Base-by-base conservation (phyloP, 176 grass and related monocot genomes). In the Leersia perrieri region DNA sequence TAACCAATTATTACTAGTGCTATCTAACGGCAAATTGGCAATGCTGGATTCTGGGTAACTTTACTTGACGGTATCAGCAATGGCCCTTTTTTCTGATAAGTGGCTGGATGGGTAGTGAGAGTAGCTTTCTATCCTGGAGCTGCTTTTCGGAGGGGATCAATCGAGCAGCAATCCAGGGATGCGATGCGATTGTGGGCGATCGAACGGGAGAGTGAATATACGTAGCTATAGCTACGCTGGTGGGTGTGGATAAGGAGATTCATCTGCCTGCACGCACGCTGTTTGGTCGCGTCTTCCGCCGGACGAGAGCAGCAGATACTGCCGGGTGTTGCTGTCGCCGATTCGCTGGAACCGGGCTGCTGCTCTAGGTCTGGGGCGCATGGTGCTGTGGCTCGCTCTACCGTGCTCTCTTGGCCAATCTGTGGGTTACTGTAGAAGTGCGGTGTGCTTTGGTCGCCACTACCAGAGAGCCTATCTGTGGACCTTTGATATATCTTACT, bases 1-100 rank as follows among this genome's bases (percentile, higher is more conserved):
- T 51, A 22, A 22, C 32, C 1, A 26, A 36, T 16, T n/a, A n/a
- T n/a, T n/a, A n/a, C n/a, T n/a, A n/a, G n/a, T n/a, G n/a, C n/a
- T n/a, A n/a, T n/a, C n/a, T n/a, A n/a, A n/a, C n/a, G n/a, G 13
- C 57, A 62, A 31, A 57, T 5, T 2, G 5, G 12, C 3, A 15
- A 28, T 76, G 74, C 28, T 78, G 60, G 26, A 78, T 65, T 65
- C 36, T 42, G 18, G 36, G 42, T 51, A 53, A 29, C 70, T 53
- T 44, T 45, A 71, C 38, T 44, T 71, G 39, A 20, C 32, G n/a
- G 8, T 31, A 34, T 35, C 31, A 34, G 32, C 18, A n/a, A 34
- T 34, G 16, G 20, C 8, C 8, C 32, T 41, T n/a, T 66, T 35
- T 66, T 1, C 16, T 34, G 2, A 66, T 9, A 15, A 7, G 63